Percentiles rank a stretch among this genome's conserved stretches.
Conservation (phyloP, 495 filamentous ascomycete genomes). For the Aspergillus campestris region DNA sequence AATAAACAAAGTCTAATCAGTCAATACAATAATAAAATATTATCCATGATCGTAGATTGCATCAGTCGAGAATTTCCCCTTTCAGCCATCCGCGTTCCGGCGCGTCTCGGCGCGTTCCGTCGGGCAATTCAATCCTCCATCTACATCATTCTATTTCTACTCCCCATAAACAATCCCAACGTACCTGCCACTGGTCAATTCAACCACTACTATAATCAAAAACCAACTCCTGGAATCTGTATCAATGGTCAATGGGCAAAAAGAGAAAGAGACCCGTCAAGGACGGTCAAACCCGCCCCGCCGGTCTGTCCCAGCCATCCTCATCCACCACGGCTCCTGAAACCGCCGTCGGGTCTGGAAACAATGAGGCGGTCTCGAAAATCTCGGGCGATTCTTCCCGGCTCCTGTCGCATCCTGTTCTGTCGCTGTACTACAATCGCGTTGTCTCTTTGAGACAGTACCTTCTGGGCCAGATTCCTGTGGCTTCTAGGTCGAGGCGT, state of each 20-base stretch:
- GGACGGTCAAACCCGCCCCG: slow-evolving; percentile 13
- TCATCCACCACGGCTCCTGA: slow-evolving; percentile 13
- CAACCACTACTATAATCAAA: too few relatives aligned
- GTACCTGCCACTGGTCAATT: too few relatives aligned
- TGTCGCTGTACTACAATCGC: slow-evolving; percentile 64
- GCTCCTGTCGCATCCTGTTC: slow-evolving; percentile 47
- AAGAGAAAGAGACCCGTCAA: slow-evolving; percentile 38
- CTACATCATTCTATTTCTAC: not conserved
- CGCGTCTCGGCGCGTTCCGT: too few relatives aligned
- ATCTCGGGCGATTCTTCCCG: too few relatives aligned
- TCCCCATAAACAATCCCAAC: not conserved
- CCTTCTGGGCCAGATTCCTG: slow-evolving; percentile 46
- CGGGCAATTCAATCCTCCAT: too few relatives aligned
- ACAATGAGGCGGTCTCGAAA: too few relatives aligned
- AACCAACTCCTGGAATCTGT: not conserved
- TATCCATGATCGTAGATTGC: too few relatives aligned
- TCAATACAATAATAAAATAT: too few relatives aligned
- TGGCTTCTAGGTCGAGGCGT: slow-evolving; percentile 43
- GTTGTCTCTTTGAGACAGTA: slow-evolving; percentile 66
- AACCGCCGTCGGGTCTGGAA: not conserved
- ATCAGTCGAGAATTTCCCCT: too few relatives aligned
- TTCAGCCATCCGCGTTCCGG: too few relatives aligned
- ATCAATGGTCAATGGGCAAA: slow-evolving; percentile 25
- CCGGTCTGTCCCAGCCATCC: slow-evolving; percentile 13
- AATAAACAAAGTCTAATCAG: too few relatives aligned